These are phyloP conservation scores for Nicotiana tabacum DNA, from an alignment of 257 asterid genomes.

Conservation along the genomic window DNA sequence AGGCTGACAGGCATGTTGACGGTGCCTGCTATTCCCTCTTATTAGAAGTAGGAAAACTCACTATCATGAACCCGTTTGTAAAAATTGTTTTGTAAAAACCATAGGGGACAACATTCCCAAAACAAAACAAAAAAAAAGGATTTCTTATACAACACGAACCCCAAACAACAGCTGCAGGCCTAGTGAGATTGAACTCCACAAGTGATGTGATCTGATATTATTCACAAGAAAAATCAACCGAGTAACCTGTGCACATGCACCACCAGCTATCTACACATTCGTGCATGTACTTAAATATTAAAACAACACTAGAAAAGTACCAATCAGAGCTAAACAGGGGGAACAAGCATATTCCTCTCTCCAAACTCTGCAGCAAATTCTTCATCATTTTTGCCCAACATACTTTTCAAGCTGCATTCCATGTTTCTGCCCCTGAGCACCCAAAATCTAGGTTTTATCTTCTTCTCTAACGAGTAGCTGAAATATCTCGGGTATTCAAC, in stretches of 20 bases:
- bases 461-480: constrained; percentile 94
- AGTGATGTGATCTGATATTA: not conserved
- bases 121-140: not conserved
- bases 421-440: constrained; percentile 54
- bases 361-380: constrained; percentile 68
- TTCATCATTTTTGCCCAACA: constrained; percentile 84
- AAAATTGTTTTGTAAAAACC: not conserved
- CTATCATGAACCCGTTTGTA: too few species aligned
- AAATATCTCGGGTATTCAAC: constrained; percentile 90
- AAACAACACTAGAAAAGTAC: not conserved
- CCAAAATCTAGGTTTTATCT: constrained; percentile 83
- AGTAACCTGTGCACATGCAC: not conserved
- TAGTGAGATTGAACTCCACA: not conserved
- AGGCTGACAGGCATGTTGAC: not conserved
- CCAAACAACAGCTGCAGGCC: not conserved
- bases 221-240: not conserved
- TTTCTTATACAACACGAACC: not conserved
- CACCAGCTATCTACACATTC: not conserved
- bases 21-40: too few species aligned
- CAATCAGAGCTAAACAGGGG: constrained; percentile 21
- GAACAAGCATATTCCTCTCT: constrained; percentile 31
- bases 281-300: not conserved
- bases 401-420: constrained; percentile 59
- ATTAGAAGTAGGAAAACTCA: too few species aligned
- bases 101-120: too few species aligned